A percentile compares a stretch with the other conserved stretches of the same genome.
Conservation (phyloP, 2,329 filamentous ascomycete genomes). For the Fusarium decemcellulare region DNA sequence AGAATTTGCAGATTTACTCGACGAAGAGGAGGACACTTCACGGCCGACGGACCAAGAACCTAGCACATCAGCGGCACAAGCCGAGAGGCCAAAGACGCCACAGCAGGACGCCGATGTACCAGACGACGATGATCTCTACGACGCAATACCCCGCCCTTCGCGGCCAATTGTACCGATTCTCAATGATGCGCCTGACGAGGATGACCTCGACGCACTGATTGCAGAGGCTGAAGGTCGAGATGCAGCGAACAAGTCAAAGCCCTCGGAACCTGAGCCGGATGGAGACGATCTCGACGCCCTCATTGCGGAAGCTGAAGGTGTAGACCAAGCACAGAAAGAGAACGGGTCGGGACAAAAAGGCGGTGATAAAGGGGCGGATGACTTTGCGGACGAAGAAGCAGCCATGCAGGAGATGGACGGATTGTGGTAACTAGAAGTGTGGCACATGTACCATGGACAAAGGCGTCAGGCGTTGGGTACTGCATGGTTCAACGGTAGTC, state of each 20-base stretch:
- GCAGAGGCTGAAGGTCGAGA: constrained; percentile 59
- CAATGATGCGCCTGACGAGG: constrained; percentile 56
- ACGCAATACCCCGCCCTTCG: constrained; percentile 61
- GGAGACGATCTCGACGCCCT: constrained; percentile 67
- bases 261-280: constrained; percentile 45
- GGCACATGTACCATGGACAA: not conserved
- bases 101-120: constrained; percentile 44
- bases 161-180: constrained; percentile 40
- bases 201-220: constrained; percentile 69
- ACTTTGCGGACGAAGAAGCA: constrained; percentile 75
- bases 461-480: constrained; percentile 15
- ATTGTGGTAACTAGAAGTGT: constrained; percentile 56
- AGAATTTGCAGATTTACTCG: constrained; percentile 44
- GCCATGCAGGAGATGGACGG: constrained; percentile 76
- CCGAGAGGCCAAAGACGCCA: constrained; percentile 48
- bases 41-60: constrained; percentile 20
- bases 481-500: not conserved
- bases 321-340: constrained; percentile 24
- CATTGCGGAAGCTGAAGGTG: constrained; percentile 63
- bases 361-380: constrained; percentile 41
- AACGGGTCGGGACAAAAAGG: constrained; percentile 1
- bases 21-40: constrained; percentile 45
- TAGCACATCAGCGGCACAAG: constrained; percentile 57
- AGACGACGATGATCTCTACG: constrained; percentile 69
- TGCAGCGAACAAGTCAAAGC: constrained; percentile 27